Evolutionary conservation across 2,329 filamentous ascomycete species (phyloP).

Genomic region (Penicillium sp.): DNA sequence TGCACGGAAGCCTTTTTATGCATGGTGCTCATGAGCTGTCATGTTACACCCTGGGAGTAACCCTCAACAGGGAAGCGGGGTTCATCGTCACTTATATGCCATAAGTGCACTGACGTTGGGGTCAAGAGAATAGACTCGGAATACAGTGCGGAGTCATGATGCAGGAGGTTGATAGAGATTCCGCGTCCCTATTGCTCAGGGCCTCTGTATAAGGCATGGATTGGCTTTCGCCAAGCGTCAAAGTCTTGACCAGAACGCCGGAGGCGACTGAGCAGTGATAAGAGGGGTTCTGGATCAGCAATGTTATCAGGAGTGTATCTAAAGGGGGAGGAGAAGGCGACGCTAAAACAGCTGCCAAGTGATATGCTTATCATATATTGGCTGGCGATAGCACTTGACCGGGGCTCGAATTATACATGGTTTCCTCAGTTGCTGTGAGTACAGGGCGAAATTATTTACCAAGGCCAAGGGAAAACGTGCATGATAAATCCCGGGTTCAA

Average conservation of each 20-base stretch:
- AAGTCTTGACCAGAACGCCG: no score
- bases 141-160: conserved; percentile 10
- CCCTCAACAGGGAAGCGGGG: conserved; percentile 4
- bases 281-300: not conserved
- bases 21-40: conserved; percentile 13
- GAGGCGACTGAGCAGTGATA: conserved; percentile 5
- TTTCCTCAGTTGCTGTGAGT: not conserved
- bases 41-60: no score
- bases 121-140: conserved; percentile 4
- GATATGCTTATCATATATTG: conserved; percentile 15
- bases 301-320: conserved; percentile 6
- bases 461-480: not conserved
- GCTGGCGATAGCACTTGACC: not conserved
- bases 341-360: conserved; percentile 11
- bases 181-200: conserved; percentile 1
- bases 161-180: conserved; percentile 9
- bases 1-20: conserved; percentile 22
- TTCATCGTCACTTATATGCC: conserved; percentile 13
- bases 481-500: not conserved
- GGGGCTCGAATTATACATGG: not conserved
- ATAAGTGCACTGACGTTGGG: conserved; percentile 11
- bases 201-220: not conserved
- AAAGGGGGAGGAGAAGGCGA: conserved; percentile 22
- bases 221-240: not conserved
- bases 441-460: not conserved